phyloP scores from a whole-genome alignment of 495 filamentous ascomycete genomes.

The Aspergillus asperescens region DNA sequence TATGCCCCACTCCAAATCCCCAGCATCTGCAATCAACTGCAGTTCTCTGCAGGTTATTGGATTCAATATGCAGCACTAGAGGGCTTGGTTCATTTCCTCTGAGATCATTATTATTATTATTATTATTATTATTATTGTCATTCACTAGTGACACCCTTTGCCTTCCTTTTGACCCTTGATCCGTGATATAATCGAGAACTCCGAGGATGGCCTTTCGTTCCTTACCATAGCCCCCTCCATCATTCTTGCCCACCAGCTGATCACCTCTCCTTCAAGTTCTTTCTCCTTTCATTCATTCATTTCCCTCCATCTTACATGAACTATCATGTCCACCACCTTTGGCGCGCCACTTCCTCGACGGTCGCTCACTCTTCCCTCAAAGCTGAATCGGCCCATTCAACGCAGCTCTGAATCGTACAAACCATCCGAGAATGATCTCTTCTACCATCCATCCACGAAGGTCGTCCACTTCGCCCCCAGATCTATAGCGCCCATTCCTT shows the following conservation, averaged over 20 bases:
- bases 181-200: not conserved
- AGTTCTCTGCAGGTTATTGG: not conserved
- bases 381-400: slow-evolving; percentile 32
- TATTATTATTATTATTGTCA: not conserved
- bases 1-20: not conserved
- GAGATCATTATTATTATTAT: not conserved
- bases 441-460: slow-evolving; percentile 58
- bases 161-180: slow-evolving; percentile 2
- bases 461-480: slow-evolving; percentile 58
- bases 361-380: slow-evolving; percentile 55
- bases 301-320: slow-evolving; percentile 24
- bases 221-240: slow-evolving; percentile 10
- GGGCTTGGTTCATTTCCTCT: not conserved
- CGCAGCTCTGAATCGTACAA: slow-evolving; percentile 33
- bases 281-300: slow-evolving; percentile 9
- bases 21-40: not conserved
- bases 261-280: slow-evolving; percentile 14
- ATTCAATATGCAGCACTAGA: slow-evolving; percentile 5
- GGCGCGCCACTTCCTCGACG: slow-evolving; percentile 45
- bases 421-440: slow-evolving; percentile 62
- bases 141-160: not conserved
- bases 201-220: slow-evolving; percentile 8
- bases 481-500: slow-evolving; percentile 37
- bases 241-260: slow-evolving; percentile 12
- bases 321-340: slow-evolving; percentile 36